Evolutionary conservation across 2,329 filamentous ascomycete species (phyloP), one percentile per base, ranked within the genome.

Genomic region (Trichocomaceae sp.): DNA sequence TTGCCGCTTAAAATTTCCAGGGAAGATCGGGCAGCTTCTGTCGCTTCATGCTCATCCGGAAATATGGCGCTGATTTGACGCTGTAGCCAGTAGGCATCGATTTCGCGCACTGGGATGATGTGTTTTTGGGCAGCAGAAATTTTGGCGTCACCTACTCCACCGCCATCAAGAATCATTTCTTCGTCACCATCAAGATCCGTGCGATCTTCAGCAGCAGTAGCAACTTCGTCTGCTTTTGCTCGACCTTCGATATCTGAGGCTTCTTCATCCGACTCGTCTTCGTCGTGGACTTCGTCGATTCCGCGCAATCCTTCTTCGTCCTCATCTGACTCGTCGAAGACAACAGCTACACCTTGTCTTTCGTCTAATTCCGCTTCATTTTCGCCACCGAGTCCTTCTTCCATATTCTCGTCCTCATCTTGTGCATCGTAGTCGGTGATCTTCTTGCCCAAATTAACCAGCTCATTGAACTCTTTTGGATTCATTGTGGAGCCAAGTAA

Each of bases 391-490:
- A 83, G 80, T 56, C 82, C 86, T 64, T 86, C 84, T 29, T 83
- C 86, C 77, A 90, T 88, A 56, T 90, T 85, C 61, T 96, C 92
- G 59, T 97, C 91, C 31, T 96, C 93, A 61, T 97, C 92, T 69
- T 97, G 90, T 39, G 88, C 88, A 72, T 97, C 88, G 72, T 97
- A 99, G 70, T 99, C 93, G 49, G 93, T 99, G 60, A 99, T 96
- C 75, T 99, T 99, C 77, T 99, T 99, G 60, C 91, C 90, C 44
- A 99, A 77, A 67, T 96, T 99, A 54, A 97, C 85, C 61, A 99
- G 76, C 74, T 97, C 92, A 68, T 97, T 97, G 76, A 97, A 99
- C 69, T 96, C 86, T 68, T 96, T 95, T 1, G 89, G 83, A 48
- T 80, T 85, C 77, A 96, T 82, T 0, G 84, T 84, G 35, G 81